Conservation (phyloP, 208 protist genomes). For the Crithidia acanthocephali region DNA sequence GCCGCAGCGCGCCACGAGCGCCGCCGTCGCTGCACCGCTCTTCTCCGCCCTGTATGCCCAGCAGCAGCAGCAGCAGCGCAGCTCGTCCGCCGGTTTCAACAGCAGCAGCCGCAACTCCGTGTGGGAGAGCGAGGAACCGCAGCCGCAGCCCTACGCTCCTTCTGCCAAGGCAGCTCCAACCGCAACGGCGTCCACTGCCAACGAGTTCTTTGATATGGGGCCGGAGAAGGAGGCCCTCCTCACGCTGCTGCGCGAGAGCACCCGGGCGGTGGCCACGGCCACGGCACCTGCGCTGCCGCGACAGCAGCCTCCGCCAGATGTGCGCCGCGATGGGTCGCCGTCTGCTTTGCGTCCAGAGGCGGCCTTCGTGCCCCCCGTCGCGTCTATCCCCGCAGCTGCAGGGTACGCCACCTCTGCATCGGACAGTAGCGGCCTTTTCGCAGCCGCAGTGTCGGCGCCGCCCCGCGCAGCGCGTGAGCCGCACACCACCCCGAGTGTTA, state of each 20-base stretch:
- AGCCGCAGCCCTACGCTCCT: background rate
- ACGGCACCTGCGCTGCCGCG: background rate
- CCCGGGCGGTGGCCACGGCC: background rate
- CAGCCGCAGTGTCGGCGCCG: no score
- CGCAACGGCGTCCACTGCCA: background rate
- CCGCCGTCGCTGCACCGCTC: background rate
- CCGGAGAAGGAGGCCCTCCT: constrained; percentile 55
- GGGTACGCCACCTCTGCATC: no score
- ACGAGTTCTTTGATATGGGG: constrained; percentile 44
- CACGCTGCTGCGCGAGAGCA: constrained; percentile 25
- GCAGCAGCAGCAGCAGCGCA: constrained; percentile 19
- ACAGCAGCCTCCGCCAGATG: background rate
- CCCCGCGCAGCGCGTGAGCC: background rate
- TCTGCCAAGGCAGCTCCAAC: background rate
- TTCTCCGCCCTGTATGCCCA: constrained; percentile 12
- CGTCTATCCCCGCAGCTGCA: background rate
- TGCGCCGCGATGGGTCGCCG: background rate
- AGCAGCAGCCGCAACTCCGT: constrained; percentile 25
- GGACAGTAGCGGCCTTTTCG: no score
- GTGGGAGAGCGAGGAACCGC: constrained; percentile 10
- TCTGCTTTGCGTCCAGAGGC: background rate
- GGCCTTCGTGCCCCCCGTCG: background rate
- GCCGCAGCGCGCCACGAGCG: background rate
- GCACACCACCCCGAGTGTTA: background rate
- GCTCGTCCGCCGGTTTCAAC: constrained; percentile 7